Evolutionary conservation across 192 early-diverging fungal species (phyloP).

Genomic region (Coemansia sp.): DNA sequence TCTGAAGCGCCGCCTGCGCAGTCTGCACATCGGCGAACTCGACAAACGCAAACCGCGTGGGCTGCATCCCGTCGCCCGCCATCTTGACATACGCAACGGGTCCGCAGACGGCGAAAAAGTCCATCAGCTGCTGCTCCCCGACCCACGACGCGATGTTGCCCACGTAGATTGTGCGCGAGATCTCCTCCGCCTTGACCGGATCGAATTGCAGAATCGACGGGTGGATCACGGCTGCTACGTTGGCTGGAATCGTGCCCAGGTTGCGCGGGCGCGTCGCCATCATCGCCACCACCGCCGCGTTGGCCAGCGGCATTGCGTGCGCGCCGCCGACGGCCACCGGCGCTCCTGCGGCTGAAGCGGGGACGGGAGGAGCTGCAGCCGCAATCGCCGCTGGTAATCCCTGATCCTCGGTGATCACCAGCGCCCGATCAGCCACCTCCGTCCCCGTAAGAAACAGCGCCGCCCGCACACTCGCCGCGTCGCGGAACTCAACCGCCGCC

Average conservation of each 20-base stretch:
- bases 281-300: slow-evolving; percentile 47
- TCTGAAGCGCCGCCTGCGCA: slow-evolving; percentile 60
- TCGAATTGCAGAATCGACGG: slow-evolving; percentile 61
- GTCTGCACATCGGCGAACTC: slow-evolving; percentile 68
- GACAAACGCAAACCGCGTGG: slow-evolving; percentile 74
- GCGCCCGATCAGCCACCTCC: slow-evolving; percentile 64
- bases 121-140: slow-evolving; percentile 63
- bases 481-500: slow-evolving; percentile 61
- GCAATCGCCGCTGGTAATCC: neutral
- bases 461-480: slow-evolving; percentile 46
- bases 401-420: slow-evolving; percentile 52
- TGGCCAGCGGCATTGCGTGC: slow-evolving; percentile 38
- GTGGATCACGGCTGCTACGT: slow-evolving; percentile 46
- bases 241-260: slow-evolving; percentile 41
- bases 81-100: slow-evolving; percentile 72
- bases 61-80: slow-evolving; percentile 70
- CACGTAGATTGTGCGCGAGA: slow-evolving; percentile 74
- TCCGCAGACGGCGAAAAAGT: slow-evolving; percentile 63
- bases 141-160: slow-evolving; percentile 65
- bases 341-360: neutral
- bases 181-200: slow-evolving; percentile 71
- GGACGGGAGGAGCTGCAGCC: neutral
- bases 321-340: slow-evolving; percentile 8
- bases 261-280: slow-evolving; percentile 24
- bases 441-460: slow-evolving; percentile 69